Evolutionary conservation across 148 eudicot genomes (phyloP).

Genomic region (Amaranthus hypochondriacus): DNA sequence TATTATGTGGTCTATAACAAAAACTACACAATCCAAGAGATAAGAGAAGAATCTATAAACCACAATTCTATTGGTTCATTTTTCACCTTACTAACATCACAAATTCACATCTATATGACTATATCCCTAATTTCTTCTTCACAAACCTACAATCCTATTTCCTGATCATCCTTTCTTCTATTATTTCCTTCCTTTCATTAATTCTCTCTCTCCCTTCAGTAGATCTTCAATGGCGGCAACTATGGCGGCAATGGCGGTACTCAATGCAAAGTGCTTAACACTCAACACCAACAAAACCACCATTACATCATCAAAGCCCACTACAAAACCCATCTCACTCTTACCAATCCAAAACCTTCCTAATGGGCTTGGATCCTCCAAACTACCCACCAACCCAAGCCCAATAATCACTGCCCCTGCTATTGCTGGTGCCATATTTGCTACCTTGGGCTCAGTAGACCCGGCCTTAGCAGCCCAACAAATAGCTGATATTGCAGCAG

Average conservation of each 20-base stretch:
- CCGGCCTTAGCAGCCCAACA: conserved; percentile 92
- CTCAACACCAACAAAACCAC: conserved; percentile 28
- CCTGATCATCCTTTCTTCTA: background rate
- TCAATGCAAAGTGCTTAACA: conserved; percentile 53
- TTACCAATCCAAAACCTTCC: conserved; percentile 46
- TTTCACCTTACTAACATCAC: conserved; percentile 13
- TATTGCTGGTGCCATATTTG: conserved; percentile 68
- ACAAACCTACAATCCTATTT: conserved; percentile 2
- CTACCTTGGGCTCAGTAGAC: conserved; percentile 51
- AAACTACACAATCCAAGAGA: conserved; percentile 40
- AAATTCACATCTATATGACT: too few relatives aligned
- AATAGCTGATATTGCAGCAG: conserved; percentile 62
- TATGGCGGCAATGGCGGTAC: conserved; percentile 68
- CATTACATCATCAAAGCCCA: conserved; percentile 28
- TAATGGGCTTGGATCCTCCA: conserved; percentile 33
- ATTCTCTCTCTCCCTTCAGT: background rate
- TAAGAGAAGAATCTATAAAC: conserved; percentile 59
- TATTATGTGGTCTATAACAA: conserved; percentile 47
- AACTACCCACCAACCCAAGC: conserved; percentile 5
- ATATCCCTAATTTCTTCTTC: conserved; percentile 16
- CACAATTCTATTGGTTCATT: conserved; percentile 47
- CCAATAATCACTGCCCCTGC: conserved; percentile 39
- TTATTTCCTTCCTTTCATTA: background rate
- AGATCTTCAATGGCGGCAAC: conserved; percentile 62
- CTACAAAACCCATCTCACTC: conserved; percentile 48